These are phyloP conservation scores for Amanita pseudoporphyria DNA, from an alignment of 768 basidiomycete species.

Conservation along the genomic window DNA sequence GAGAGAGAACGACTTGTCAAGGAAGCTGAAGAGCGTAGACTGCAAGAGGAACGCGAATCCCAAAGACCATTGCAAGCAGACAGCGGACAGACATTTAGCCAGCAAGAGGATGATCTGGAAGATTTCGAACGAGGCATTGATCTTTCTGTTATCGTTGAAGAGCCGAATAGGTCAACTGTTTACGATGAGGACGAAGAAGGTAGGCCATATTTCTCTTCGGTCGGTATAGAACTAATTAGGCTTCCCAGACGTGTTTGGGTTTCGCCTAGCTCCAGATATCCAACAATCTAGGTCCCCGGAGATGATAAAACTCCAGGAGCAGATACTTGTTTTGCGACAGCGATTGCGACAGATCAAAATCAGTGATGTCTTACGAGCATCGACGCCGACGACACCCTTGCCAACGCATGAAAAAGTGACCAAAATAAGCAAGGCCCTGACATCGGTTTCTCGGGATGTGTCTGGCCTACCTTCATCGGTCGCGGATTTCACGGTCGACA, in stretches of 20 bases:
- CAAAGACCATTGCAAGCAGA: neutral
- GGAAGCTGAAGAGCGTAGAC: constrained; percentile 9
- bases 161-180: constrained; percentile 1
- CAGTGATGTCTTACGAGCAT: constrained; percentile 40
- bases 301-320: constrained; percentile 35
- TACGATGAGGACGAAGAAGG: constrained; percentile 2
- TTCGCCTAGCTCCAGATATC: constrained; percentile 25
- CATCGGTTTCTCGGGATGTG: constrained; percentile 34
- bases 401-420: constrained; percentile 40
- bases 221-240: constrained; percentile 1
- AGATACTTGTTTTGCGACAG: constrained; percentile 45
- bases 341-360: constrained; percentile 54
- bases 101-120: neutral
- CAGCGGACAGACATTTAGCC: neutral
- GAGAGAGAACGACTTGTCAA: constrained; percentile 13
- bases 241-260: constrained; percentile 48
- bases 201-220: constrained; percentile 9
- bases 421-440: constrained; percentile 39
- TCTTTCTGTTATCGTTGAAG: constrained; percentile 7
- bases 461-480: constrained; percentile 34
- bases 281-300: constrained; percentile 26
- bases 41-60: constrained; percentile 4
- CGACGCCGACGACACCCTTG: constrained; percentile 31
- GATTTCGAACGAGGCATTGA: constrained; percentile 1
- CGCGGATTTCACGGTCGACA: constrained; percentile 31